Base-by-base conservation (phyloP, 345 rosid species). In the Eucalyptus lansdowneana region DNA sequence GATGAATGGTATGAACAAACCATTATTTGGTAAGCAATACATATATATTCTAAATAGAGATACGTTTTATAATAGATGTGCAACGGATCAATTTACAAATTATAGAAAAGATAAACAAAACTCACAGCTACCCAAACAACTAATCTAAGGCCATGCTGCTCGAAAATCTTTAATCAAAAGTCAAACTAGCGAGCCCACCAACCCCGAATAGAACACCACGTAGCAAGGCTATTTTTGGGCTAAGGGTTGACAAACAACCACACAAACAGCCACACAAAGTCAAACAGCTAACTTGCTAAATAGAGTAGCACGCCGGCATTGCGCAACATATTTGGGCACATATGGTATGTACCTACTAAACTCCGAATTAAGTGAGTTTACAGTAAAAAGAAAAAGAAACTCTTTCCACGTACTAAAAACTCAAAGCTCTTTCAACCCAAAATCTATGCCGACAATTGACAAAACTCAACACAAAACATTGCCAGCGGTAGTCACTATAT, bases 401-500 rank as follows among this genome's bases (percentile, higher is more conserved):
- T 51, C 56, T 51, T 51, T 17, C 22, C 22, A 17, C 0, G 4
- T 17, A 51, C 22, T 51, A 51, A 16, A 51, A 17, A 17, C 9
- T 17, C 22, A 51, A 51, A 51, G 56, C 56, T 51, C 56, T 1
- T 51, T 51, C 0, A 0, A 17, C 56, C 22, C 22, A 51, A 51
- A 51, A 17, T 51, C 9, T 51, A 17, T 24, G 29, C 29, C 29
- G 0, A 58, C 62, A 58, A 58, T 58, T 10, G 29, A 58, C 62
- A 58, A 58, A 58, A 10, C 29, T 58, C 62, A 11, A 12, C 62
- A 58, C 3, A 0, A 25, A 65, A 65, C 11, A 14, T 21, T 65
- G 0, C 6, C 8, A 2, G 9, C 9, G 0, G 9, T 3, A 51
- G 22, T 31, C 80, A 31, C 19, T 8, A 2, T 31, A 15, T 34